Percentiles rank a stretch among this genome's conserved stretches.
phyloP scores from a whole-genome alignment of 768 basidiomycete genomes.

The Phylloporus rhodoxanthus region DNA sequence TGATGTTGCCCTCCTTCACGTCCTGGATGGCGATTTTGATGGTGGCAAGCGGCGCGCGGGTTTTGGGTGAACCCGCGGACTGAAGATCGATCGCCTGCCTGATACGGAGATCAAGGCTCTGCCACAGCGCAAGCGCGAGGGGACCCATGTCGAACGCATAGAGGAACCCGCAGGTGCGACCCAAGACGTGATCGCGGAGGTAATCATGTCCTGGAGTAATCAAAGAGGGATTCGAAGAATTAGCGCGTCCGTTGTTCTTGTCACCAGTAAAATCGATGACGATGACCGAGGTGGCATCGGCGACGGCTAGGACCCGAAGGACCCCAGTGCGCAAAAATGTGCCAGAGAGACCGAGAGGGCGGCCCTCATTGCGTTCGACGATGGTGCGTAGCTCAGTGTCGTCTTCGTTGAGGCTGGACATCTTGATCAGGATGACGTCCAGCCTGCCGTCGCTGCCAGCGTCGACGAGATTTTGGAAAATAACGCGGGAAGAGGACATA shows the following conservation, averaged over 20 bases:
- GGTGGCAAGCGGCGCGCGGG: conserved; percentile 18
- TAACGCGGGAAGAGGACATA: conserved; percentile 14
- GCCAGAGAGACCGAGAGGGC: conserved; percentile 27
- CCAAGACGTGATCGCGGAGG: conserved; percentile 26
- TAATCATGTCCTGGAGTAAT: conserved; percentile 21
- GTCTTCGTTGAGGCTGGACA: conserved; percentile 24
- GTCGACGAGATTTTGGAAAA: conserved; percentile 27
- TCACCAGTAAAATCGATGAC: conserved; percentile 22
- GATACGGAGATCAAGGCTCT: conserved; percentile 30
- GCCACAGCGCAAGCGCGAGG: conserved; percentile 28
- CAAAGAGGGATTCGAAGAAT: conserved; percentile 13
- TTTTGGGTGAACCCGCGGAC: conserved; percentile 8
- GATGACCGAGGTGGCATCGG: conserved; percentile 24
- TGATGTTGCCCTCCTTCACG: conserved; percentile 15
- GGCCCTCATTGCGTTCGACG: conserved; percentile 30
- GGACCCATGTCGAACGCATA: conserved; percentile 29
- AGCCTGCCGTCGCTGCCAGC: conserved; percentile 22
- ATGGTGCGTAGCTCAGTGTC: conserved; percentile 14
- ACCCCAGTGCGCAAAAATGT: conserved; percentile 18
- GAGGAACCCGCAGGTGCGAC: conserved; percentile 23
- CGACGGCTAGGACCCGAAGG: conserved; percentile 24
- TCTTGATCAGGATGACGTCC: conserved; percentile 8
- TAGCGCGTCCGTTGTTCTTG: conserved; percentile 33
- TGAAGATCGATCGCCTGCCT: conserved; percentile 30
- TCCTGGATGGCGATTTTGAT: conserved; percentile 12